Conservation (phyloP, 1,284 basidiomycete species). For the Sparassis latifolia region DNA sequence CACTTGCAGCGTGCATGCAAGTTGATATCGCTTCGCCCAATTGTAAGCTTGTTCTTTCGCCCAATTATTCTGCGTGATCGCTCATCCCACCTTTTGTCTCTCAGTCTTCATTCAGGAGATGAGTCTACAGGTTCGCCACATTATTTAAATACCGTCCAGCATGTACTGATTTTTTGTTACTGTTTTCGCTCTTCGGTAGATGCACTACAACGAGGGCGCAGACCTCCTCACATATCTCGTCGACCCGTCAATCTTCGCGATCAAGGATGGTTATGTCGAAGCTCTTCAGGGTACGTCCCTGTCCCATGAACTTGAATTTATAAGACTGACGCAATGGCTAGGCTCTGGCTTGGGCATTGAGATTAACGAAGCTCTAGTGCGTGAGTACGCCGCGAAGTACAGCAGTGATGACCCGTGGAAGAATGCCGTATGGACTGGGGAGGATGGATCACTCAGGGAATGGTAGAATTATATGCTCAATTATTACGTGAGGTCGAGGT, state of each 20-base stretch:
- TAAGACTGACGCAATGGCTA: constrained; percentile 12
- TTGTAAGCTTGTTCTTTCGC: constrained; percentile 31
- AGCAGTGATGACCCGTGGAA: constrained; percentile 40
- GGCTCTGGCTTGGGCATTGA: constrained; percentile 65
- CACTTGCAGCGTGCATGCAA: constrained; percentile 65
- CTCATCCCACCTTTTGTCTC: not conserved
- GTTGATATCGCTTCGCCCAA: constrained; percentile 49
- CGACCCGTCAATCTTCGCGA: constrained; percentile 53
- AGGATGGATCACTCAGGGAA: constrained; percentile 46
- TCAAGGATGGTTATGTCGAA: constrained; percentile 55
- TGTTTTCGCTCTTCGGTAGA: constrained; percentile 29
- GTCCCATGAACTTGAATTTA: not conserved
- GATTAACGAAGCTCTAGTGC: constrained; percentile 61
- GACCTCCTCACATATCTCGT: constrained; percentile 65
- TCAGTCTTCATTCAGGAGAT: constrained; percentile 62
- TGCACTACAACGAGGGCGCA: constrained; percentile 69
- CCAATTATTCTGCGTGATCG: not conserved
- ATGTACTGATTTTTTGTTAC: not conserved
- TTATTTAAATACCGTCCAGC: not conserved
- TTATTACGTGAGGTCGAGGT: too few relatives aligned
- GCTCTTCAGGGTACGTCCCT: constrained; percentile 38
- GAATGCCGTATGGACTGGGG: constrained; percentile 58
- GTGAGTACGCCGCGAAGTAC: constrained; percentile 37
- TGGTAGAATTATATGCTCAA: constrained; percentile 33
- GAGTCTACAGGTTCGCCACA: constrained; percentile 47